These are phyloP conservation scores for Paraconiothyrium sp. DNA, from an alignment of 2,329 filamentous ascomycete genomes.

Conservation along the genomic window DNA sequence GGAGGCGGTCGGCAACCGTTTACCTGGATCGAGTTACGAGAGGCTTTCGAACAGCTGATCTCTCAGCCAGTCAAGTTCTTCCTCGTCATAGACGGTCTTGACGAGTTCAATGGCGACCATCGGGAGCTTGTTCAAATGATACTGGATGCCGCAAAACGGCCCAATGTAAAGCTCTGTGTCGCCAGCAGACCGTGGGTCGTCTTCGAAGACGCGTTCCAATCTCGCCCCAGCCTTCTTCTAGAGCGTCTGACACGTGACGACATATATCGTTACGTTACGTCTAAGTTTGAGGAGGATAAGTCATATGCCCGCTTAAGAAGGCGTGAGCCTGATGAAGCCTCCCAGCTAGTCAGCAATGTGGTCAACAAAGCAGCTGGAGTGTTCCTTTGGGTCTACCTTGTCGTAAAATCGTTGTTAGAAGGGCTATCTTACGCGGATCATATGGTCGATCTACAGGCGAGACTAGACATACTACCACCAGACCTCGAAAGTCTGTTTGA, in stretches of 20 bases:
- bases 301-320: not conserved
- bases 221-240: not conserved
- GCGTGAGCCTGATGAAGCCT: not conserved
- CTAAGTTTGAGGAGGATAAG: slow-evolving; percentile 18
- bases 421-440: slow-evolving; percentile 23
- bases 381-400: slow-evolving; percentile 27
- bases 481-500: slow-evolving; percentile 22
- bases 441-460: slow-evolving; percentile 17
- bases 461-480: slow-evolving; percentile 18
- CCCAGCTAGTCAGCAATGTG: slow-evolving; percentile 8
- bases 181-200: slow-evolving; percentile 17
- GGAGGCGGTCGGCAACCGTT: slow-evolving; percentile 9
- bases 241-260: slow-evolving; percentile 9
- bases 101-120: slow-evolving; percentile 31
- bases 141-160: not conserved
- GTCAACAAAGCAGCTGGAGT: slow-evolving; percentile 19
- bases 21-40: slow-evolving; percentile 13
- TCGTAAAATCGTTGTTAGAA: slow-evolving; percentile 21
- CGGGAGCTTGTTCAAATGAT: slow-evolving; percentile 18
- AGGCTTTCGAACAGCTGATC: slow-evolving; percentile 17
- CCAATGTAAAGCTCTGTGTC: not conserved
- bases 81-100: slow-evolving; percentile 32
- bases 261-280: slow-evolving; percentile 15
- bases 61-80: slow-evolving; percentile 12
- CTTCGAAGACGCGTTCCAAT: slow-evolving; percentile 10